Evolutionary conservation across 2,329 filamentous ascomycete genomes (phyloP).

Genomic region (Aureobasidium leucospermi): DNA sequence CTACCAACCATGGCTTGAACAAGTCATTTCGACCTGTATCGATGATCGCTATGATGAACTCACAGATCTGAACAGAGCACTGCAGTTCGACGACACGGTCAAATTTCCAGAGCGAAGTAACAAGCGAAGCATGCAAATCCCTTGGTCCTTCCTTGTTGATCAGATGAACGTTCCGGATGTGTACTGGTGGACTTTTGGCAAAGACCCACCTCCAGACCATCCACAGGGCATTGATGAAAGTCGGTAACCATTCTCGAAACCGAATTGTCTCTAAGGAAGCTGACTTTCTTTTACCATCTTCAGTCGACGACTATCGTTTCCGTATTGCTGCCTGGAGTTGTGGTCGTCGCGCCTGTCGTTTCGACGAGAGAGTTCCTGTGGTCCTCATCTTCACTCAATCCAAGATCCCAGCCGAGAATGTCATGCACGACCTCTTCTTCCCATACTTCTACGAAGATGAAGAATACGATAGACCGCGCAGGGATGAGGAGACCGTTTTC

Average conservation of each 20-base stretch:
- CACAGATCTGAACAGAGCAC: slow-evolving; percentile 27
- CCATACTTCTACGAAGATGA: slow-evolving; percentile 25
- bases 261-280: neutral
- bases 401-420: slow-evolving; percentile 25
- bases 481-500: slow-evolving; percentile 30
- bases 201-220: slow-evolving; percentile 22
- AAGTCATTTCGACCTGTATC: slow-evolving; percentile 28
- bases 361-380: slow-evolving; percentile 26
- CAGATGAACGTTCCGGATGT: slow-evolving; percentile 33
- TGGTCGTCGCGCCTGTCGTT: slow-evolving; percentile 26
- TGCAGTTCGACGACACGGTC: slow-evolving; percentile 29
- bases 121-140: slow-evolving; percentile 24
- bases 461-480: slow-evolving; percentile 26
- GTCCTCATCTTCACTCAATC: slow-evolving; percentile 29
- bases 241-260: neutral
- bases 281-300: neutral
- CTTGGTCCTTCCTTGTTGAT: slow-evolving; percentile 32
- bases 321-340: slow-evolving; percentile 30
- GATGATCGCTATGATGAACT: slow-evolving; percentile 27
- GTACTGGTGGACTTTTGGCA: slow-evolving; percentile 31
- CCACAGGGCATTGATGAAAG: neutral
- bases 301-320: slow-evolving; percentile 28
- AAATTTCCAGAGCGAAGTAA: slow-evolving; percentile 29
- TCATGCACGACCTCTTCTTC: slow-evolving; percentile 28
- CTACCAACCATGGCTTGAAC: slow-evolving; percentile 29